Percentiles rank a stretch among this genome's conserved stretches.
phyloP scores from a whole-genome alignment of 306 rosid genomes.

The Quercus glauca region DNA sequence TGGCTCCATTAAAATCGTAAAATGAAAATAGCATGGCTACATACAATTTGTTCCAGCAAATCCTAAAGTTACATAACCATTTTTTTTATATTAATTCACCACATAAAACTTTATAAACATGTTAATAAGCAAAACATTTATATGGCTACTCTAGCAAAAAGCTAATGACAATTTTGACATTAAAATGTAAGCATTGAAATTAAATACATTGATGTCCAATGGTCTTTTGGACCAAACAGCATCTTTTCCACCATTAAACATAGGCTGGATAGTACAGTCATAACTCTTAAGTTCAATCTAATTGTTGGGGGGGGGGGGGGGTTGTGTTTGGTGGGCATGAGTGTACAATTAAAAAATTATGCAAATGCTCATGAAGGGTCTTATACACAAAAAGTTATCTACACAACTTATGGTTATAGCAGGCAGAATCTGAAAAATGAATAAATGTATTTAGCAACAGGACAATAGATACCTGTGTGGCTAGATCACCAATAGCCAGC shows the following conservation, averaged over 20 bases:
- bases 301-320: too few species aligned
- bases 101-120: not conserved
- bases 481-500: constrained; percentile 95
- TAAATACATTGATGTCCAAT: not conserved
- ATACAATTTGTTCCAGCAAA: not conserved
- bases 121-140: not conserved
- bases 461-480: constrained; percentile 68
- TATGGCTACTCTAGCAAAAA: not conserved
- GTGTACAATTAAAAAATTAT: not conserved
- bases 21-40: not conserved
- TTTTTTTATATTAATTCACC: not conserved
- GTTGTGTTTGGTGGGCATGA: not conserved
- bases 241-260: too few species aligned
- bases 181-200: not conserved
- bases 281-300: not conserved
- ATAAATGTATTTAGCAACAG: constrained; percentile 4
- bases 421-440: not conserved
- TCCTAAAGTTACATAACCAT: not conserved
- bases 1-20: not conserved
- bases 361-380: not conserved
- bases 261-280: not conserved
- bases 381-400: not conserved
- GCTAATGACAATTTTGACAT: not conserved
- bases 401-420: not conserved
- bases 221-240: not conserved